Evolutionary conservation across 2,329 filamentous ascomycete genomes (phyloP), one percentile per base, ranked within the genome.

Genomic region (Trichoderma asperellum): DNA sequence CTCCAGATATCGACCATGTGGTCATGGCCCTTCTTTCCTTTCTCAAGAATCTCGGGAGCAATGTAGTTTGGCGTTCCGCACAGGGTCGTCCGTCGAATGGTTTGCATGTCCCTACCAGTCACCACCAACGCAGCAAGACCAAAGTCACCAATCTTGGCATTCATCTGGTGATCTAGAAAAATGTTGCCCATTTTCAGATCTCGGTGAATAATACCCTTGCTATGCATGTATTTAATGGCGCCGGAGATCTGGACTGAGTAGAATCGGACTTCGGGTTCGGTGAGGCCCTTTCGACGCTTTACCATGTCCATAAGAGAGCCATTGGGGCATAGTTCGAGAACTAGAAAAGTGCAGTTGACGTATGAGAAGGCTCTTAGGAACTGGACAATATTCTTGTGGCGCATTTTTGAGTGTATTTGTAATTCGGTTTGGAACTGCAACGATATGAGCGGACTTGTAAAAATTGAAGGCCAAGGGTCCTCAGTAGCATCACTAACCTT

Each of bases 1-100:
- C 95, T 97, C 96, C 96, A 99, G 68, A 99, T 92, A 78, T 99
- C 96, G 4, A 99, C 96, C 84, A 96, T 97, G 78, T 98, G 94
- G 73, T 97, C 96, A 78, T 99, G 96, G 0, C 96, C 96, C 75
- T 95, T 93, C 77, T 93, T 96, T 40, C 92, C 93, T 83, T 96
- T 97, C 77, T 97, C 93, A 63, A 99, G 82, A 71, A 99, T 97
- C 77, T 99, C 96, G 0, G 96, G 96, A 0, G 96, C 96, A 74
- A 99, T 97, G 79, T 99, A 99, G 80, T 99, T 99, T 1, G 96
- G 96, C 5, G 96, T 99, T 70, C 96, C 96, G 75, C 96, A 99
- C 70, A 99, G 88, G 7, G 96, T 99, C 32, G 93, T 97, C 75
- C 96, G 88, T 72, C 96, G 89, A 75, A 89, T 89, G 70, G 88